Percentiles rank a stretch among this genome's conserved stretches.
Evolutionary conservation across 2,329 filamentous ascomycete genomes (phyloP).

Genomic region (Neonectria faginata): DNA sequence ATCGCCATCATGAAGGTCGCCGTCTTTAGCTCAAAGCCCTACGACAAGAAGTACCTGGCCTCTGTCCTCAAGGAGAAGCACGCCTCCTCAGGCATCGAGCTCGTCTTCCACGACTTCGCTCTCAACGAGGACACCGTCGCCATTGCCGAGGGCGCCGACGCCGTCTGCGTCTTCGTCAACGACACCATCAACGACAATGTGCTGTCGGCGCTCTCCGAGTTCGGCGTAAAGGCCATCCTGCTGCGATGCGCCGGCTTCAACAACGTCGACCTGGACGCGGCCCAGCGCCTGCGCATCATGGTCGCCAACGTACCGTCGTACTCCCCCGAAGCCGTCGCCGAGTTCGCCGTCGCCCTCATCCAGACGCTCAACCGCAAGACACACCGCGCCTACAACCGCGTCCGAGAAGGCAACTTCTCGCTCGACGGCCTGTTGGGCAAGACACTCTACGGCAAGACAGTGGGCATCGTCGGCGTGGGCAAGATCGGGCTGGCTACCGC

Average conservation of each 20-base stretch:
- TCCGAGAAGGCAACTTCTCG: constrained; percentile 75
- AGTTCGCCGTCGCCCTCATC: constrained; percentile 75
- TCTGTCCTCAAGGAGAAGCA: constrained; percentile 53
- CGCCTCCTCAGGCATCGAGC: constrained; percentile 54
- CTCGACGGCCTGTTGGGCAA: constrained; percentile 72
- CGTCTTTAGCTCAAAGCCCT: constrained; percentile 74
- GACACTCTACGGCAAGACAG: constrained; percentile 73
- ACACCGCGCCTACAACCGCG: constrained; percentile 75
- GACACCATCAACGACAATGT: constrained; percentile 66
- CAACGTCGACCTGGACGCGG: constrained; percentile 71
- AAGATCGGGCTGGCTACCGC: constrained; percentile 73
- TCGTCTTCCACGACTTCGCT: constrained; percentile 69
- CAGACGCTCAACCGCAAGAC: constrained; percentile 76
- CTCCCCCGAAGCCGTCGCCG: constrained; percentile 76
- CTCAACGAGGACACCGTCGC: constrained; percentile 67
- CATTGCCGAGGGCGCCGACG: constrained; percentile 64
- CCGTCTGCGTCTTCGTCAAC: constrained; percentile 77
- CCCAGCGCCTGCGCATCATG: constrained; percentile 66
- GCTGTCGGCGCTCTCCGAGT: constrained; percentile 60
- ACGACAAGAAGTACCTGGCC: constrained; percentile 68
- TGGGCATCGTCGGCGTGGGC: constrained; percentile 74
- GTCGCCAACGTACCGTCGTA: constrained; percentile 77
- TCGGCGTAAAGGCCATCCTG: constrained; percentile 68
- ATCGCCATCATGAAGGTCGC: constrained; percentile 64
- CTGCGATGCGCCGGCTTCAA: constrained; percentile 77